Evolutionary conservation across 2,329 filamentous ascomycete genomes (phyloP), one percentile per base, ranked within the genome.

Genomic region (Cladosporium sp.): DNA sequence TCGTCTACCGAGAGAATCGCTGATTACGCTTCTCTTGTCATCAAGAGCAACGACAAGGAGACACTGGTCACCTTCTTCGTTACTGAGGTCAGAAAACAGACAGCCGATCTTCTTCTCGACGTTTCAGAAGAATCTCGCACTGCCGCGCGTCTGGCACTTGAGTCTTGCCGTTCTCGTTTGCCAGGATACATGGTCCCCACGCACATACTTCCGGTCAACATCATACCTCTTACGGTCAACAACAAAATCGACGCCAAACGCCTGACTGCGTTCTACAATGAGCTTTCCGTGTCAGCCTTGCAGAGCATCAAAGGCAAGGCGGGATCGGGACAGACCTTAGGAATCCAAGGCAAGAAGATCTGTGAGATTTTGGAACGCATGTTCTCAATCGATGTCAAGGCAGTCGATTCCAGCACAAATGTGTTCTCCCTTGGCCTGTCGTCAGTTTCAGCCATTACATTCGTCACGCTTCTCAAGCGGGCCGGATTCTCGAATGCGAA

Each of bases 151-250:
- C 64, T 61, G 4, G 70, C 74, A 1, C 68, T 72, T 15, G 64
- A 75, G 10, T 82, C 84, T n/a, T 96, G 91, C 64, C 81, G 82
- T 34, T 76, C 82, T 1, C 83, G 78, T 20, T 79, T 97, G 3
- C 89, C 92, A 0, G 82, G 81, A 0, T 97, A 97, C 70, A 97
- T 97, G 92, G 83, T 97, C 1, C 93, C 92, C 0, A 92, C 90
- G 0, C 90, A 94, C 66, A 85, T 95, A 58, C 76, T 96, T 22
- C 82, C 82, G 3, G 74, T 96, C 7, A 80, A 85, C 0, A 79
- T 76, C 7, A 85, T 97, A 55, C 92, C 92, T 0, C 77, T 97
- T 0, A 95, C 90, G 1, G 77, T 89, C 6, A 97, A 96, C 71
- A 96, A 96, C 73, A 97, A 97, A 69, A 87, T 88, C 0, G 91